These are phyloP conservation scores for Podospora tetraspora DNA, from an alignment of 495 filamentous ascomycete species.

Conservation along the genomic window DNA sequence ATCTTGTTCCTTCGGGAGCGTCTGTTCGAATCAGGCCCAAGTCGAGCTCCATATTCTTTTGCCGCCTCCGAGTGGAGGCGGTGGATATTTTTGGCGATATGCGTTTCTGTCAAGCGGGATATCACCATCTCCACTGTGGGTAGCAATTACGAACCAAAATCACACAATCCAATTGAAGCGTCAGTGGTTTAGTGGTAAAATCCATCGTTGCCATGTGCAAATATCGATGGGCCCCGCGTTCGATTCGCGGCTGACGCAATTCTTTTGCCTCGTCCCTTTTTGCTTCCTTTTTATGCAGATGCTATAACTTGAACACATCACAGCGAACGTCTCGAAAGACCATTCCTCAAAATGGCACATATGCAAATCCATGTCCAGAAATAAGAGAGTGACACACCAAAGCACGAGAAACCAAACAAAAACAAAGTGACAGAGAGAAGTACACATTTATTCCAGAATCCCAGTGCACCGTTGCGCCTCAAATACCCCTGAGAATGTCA, in stretches of 20 bases:
- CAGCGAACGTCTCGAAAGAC: too few relatives aligned
- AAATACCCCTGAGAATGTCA: neutral
- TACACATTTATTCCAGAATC: neutral
- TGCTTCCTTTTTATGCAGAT: neutral
- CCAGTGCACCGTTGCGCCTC: neutral
- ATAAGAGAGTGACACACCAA: neutral
- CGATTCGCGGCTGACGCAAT: slow-evolving; percentile 39
- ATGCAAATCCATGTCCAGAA: neutral
- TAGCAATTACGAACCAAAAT: neutral
- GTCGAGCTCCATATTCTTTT: neutral
- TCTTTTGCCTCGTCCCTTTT: neutral
- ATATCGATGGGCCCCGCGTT: slow-evolving; percentile 47
- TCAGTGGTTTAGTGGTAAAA: neutral
- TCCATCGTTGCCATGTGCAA: neutral
- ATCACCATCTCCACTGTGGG: too few relatives aligned
- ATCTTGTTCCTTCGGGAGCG: slow-evolving; percentile 9
- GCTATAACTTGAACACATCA: too few relatives aligned
- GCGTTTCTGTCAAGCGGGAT: too few relatives aligned
- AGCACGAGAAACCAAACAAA: neutral
- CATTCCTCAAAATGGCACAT: neutral
- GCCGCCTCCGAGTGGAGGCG: neutral
- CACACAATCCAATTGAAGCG: neutral
- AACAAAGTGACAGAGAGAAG: neutral
- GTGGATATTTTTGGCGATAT: neutral
- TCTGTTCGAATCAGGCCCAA: slow-evolving; percentile 9